Evolutionary conservation across 306 rosid genomes (phyloP), one percentile per base, ranked within the genome.

Genomic region (Echinosophora koreensis): DNA sequence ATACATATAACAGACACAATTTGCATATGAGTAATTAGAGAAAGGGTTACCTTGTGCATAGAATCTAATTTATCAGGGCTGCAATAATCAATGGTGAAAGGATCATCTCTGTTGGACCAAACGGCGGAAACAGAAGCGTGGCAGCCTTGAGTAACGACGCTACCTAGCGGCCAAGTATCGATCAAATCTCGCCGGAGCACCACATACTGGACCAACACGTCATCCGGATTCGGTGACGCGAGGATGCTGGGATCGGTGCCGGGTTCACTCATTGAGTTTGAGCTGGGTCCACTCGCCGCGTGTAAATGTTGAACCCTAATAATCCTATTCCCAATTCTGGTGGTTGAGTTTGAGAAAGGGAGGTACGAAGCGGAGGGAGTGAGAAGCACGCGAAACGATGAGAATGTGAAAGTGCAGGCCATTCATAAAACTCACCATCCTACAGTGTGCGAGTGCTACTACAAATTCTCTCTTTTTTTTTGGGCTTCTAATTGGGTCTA

Each of bases 151-250:
- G 98, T 87, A 6, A 93, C 94, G 57, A 91, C 87, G 78, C 97
- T 91, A 2, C 98, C 98, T 2, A 87, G 86, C 39, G 96, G 96
- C 98, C 97, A 93, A 46, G 83, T 54, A 66, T 94, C 97, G 56
- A 90, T 94, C 14, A 94, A 90, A 80, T 94, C 98, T 61, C 98
- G 90, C 78, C 97, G 94, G 81, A 94, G 97, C 85, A 94, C 96
- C 82, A 91, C 91, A 81, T 94, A 91, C 91, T 91, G 98, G 47
- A 90, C 87, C 49, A 87, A 55, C 38, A 83, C 90, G 42, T 91
- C 92, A 49, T 77, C 58, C 52, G 42, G 28, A 69, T n/a, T n/a
- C n/a, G n/a, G n/a, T n/a, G 77, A 66, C 46, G 73, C 41, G 7
- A 13, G 15, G 1, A 69, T 65, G 30, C 6, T 38, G 22, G 81